Conservation (phyloP, 306 rosid species). For the Datisca glomerata region DNA sequence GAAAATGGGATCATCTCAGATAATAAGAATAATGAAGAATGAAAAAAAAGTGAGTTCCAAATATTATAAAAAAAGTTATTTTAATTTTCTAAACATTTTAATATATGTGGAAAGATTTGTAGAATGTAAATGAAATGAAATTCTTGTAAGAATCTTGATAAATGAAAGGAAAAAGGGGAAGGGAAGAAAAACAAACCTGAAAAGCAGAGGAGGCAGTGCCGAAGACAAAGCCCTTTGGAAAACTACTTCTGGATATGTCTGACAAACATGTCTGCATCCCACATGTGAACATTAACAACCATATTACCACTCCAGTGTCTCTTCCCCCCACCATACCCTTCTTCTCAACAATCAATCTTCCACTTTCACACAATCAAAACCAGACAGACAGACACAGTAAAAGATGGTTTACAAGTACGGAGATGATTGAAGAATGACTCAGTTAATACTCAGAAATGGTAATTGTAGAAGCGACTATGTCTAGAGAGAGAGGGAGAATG, state of each 20-base stretch:
- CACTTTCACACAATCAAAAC: too few relatives aligned
- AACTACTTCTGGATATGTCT: slow-evolving; percentile 34
- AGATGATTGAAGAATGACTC: not conserved
- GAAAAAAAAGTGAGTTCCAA: too few relatives aligned
- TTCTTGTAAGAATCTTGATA: too few relatives aligned
- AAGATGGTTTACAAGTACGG: not conserved
- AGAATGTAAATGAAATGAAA: too few relatives aligned
- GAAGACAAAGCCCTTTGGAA: slow-evolving; percentile 68
- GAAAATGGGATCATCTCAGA: too few relatives aligned
- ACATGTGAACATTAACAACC: slow-evolving; percentile 17
- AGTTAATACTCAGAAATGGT: not conserved
- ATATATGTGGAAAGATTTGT: too few relatives aligned
- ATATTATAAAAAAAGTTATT: too few relatives aligned
- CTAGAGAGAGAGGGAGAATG: not conserved
- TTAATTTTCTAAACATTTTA: too few relatives aligned
- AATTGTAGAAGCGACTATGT: not conserved
- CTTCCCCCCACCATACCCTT: slow-evolving; percentile 28
- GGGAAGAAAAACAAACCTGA: slow-evolving; percentile 34
- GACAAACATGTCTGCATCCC: slow-evolving; percentile 33
- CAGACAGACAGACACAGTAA: not conserved
- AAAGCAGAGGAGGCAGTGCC: slow-evolving; percentile 88
- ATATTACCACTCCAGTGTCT: slow-evolving; percentile 11
- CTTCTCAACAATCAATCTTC: not conserved
- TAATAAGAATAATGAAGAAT: too few relatives aligned
- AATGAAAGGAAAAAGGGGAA: not conserved